Evolutionary conservation across 2,329 filamentous ascomycete genomes (phyloP).

Genomic region (Sporothrix euskadiensis): DNA sequence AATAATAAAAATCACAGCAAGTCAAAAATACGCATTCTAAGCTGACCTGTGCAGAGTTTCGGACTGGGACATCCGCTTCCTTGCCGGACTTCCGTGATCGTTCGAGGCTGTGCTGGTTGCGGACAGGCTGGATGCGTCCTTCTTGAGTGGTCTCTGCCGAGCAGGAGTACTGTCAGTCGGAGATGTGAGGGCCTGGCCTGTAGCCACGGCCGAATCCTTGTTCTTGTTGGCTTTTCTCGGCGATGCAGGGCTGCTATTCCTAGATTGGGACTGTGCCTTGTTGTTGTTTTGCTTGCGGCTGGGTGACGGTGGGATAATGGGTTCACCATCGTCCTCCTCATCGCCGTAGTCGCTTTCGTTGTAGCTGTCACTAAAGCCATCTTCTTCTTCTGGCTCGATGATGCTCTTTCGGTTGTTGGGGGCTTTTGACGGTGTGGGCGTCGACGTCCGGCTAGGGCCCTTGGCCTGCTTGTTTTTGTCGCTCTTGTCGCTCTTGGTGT

Average conservation of each 20-base stretch:
- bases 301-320: not conserved
- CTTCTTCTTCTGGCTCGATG: not conserved
- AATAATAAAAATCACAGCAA: conserved; percentile 28
- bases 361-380: not conserved
- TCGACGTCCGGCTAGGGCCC: not conserved
- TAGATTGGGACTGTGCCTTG: not conserved
- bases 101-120: not conserved
- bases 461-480: not conserved
- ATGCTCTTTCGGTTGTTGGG: conserved; percentile 10
- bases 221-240: not conserved
- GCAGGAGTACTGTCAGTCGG: not conserved
- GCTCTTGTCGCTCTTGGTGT: no score
- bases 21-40: conserved; percentile 1
- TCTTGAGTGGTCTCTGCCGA: conserved; percentile 20
- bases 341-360: not conserved
- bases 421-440: not conserved
- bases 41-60: not conserved
- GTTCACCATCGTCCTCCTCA: not conserved
- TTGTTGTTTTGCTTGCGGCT: conserved; percentile 13
- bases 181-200: not conserved
- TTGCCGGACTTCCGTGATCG: not conserved
- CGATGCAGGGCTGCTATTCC: not conserved
- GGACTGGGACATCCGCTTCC: not conserved
- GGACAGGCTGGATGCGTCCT: conserved; percentile 5
- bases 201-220: conserved; percentile 12